Conservation (phyloP, 495 filamentous ascomycete genomes). For the Xylaria longipes region DNA sequence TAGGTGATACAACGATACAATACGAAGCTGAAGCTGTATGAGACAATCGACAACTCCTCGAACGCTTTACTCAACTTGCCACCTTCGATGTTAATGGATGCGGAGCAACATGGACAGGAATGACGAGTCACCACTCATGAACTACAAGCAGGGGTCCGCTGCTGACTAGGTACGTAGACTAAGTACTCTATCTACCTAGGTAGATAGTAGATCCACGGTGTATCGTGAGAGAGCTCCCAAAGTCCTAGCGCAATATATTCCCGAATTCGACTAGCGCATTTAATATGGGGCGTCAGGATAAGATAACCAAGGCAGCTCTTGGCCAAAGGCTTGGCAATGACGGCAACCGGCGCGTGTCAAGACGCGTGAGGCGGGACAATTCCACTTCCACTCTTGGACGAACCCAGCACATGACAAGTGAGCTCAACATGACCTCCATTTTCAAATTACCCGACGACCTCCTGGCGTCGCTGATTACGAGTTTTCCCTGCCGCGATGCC, state of each 20-base stretch:
- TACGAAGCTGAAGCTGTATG: background rate
- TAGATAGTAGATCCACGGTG: too few species aligned
- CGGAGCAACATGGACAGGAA: background rate
- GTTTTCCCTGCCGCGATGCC: slow-evolving; percentile 66
- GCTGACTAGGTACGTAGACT: background rate
- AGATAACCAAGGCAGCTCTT: too few species aligned
- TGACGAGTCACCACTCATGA: background rate
- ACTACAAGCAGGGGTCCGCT: background rate
- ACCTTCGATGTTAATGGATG: background rate
- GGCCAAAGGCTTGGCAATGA: background rate
- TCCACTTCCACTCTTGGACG: background rate
- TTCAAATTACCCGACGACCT: slow-evolving; percentile 60
- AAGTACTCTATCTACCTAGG: too few species aligned
- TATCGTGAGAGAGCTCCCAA: too few species aligned
- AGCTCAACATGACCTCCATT: slow-evolving; percentile 33
- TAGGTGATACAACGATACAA: background rate
- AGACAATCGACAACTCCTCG: background rate
- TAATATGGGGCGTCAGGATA: too few species aligned
- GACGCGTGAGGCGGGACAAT: background rate
- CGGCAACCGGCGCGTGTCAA: background rate
- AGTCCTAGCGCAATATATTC: too few species aligned
- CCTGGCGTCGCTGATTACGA: slow-evolving; percentile 55
- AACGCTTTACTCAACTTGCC: background rate
- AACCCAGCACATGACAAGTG: background rate
- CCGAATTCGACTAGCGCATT: too few species aligned